Evolutionary conservation across 2,329 filamentous ascomycete genomes (phyloP), one percentile per base, ranked within the genome.

Genomic region (Teratosphaeria destructans): DNA sequence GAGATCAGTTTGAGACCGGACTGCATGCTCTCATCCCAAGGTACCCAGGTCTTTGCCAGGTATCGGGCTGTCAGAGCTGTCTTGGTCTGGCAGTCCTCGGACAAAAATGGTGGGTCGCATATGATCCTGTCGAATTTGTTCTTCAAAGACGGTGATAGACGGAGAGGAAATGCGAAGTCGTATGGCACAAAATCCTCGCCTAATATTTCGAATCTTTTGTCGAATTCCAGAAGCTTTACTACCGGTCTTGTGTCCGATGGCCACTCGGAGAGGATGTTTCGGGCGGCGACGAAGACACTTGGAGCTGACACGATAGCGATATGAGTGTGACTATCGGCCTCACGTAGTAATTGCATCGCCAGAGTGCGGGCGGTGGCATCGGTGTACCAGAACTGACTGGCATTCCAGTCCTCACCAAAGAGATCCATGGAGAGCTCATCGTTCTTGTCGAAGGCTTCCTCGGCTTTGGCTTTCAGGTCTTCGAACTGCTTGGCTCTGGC

Each of bases 331-430:
- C 78, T 72, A 1, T 79, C 83, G 1, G 82, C 79, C 55, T 79
- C 85, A 4, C 82, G 77, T 1, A 93, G 79, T 37, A 94, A 77
- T 67, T 89, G 81, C 59, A 78, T 76, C 1, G 88, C 89, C 23
- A 89, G 74, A 5, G 78, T 69, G 1, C 72, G 78, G 0, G 89
- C 89, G 27, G 88, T 92, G 64, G 85, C 82, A 57, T 91, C 85
- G 8, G 83, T 84, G 47, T 77, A 89, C 89, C 89, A 94, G 69
- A 94, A 94, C 74, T 93, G 89, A 62, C 83, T 87, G 68, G 87
- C 82, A 69, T 92, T 89, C 89, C 89, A 94, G 72, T 93, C 86
- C 73, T 93, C 89, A 1, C 79, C 79, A 67, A 93, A 94, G 1
- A 81, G 77, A 34, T 88, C 83, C 82, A 93, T 93, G 49, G 75